Conservation (phyloP, 371 early-diverging fungal genomes). For the Batkoa obscura region DNA sequence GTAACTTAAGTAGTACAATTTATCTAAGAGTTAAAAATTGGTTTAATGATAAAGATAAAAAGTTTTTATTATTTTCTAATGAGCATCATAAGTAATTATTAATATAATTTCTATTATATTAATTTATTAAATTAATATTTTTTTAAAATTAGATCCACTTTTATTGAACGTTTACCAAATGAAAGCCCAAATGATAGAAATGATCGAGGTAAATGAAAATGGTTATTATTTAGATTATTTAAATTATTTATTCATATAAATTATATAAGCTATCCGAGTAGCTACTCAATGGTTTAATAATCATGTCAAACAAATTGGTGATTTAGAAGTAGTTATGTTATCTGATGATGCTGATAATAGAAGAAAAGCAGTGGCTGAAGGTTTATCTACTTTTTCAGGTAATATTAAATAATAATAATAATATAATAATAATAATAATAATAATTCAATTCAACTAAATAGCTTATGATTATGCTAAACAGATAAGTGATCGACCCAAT, state of each 20-base stretch:
- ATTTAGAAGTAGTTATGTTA: slow-evolving; percentile 42
- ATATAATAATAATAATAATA: too few relatives aligned
- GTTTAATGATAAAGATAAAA: slow-evolving; percentile 38
- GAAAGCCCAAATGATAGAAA: slow-evolving; percentile 88
- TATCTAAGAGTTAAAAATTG: slow-evolving; percentile 64
- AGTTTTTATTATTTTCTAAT: slow-evolving; percentile 82
- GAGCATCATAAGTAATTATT: slow-evolving; percentile 56
- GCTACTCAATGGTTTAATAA: slow-evolving; percentile 64
- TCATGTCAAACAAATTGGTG: slow-evolving; percentile 29
- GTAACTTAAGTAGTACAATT: slow-evolving; percentile 52
- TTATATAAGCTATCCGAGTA: slow-evolving; percentile 52
- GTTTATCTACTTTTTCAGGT: slow-evolving; percentile 40
- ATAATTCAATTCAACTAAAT: too few relatives aligned
- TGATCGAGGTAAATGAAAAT: slow-evolving; percentile 41
- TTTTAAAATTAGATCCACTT: slow-evolving; percentile 41
- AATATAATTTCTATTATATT: not conserved
- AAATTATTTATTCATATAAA: not conserved
- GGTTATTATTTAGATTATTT: not conserved
- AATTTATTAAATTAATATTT: not conserved
- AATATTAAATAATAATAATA: not conserved
- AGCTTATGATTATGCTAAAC: slow-evolving; percentile 29
- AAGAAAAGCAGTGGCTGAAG: slow-evolving; percentile 39
- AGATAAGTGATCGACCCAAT: slow-evolving; percentile 41
- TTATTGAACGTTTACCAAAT: slow-evolving; percentile 50
- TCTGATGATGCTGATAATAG: slow-evolving; percentile 79